Base-by-base conservation (phyloP, 2,329 filamentous ascomycete genomes). In the Anisogramma anomala region DNA sequence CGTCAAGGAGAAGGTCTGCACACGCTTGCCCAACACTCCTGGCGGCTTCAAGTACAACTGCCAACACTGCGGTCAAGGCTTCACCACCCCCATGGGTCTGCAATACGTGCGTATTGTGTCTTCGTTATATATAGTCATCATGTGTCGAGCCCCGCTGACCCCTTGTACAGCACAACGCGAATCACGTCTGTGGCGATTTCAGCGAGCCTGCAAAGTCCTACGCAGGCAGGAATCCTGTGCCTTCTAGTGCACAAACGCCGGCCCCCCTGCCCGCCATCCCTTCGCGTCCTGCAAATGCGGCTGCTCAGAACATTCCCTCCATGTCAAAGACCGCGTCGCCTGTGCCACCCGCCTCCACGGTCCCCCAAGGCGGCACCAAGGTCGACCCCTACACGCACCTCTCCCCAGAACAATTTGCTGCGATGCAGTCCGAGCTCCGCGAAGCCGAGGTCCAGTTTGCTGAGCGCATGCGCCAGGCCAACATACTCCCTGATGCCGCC, bases 311-410 rank as follows among this genome's bases (percentile, higher is more conserved):
- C 13, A 8, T 14, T 32, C n/a, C n/a, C 9, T 30, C 27, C 17
- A 9, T 26, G n/a, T 17, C 25, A 1, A 33, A 15, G 7, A 31
- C 14, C 3, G 15, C n/a, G 2, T 15, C 36, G 3, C 36, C 25
- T 4, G n/a, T 7, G 11, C 20, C 23, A 8, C 40, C 44, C 3
- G 40, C 41, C 2, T 28, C 25, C 3, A 10, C 33, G 6, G 31
- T 26, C 14, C 15, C 33, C 11, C 14, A 28, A 7, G 9, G 25
- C 32, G 30, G 30, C 15, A 17, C 26, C 20, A 48, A 50, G 3
- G 47, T 53, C 4, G 61, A 68, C 26, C 64, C 68, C 0, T 74
- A 74, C 43, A 55, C 54, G 1, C 67, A 71, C 39, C 57, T 74
- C 4, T 58, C 55, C 0, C 47, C 56, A 1, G 45, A 57, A 3